These are phyloP conservation scores for Eustoma russellianum DNA, from an alignment of 257 asterid species.

Conservation along the genomic window DNA sequence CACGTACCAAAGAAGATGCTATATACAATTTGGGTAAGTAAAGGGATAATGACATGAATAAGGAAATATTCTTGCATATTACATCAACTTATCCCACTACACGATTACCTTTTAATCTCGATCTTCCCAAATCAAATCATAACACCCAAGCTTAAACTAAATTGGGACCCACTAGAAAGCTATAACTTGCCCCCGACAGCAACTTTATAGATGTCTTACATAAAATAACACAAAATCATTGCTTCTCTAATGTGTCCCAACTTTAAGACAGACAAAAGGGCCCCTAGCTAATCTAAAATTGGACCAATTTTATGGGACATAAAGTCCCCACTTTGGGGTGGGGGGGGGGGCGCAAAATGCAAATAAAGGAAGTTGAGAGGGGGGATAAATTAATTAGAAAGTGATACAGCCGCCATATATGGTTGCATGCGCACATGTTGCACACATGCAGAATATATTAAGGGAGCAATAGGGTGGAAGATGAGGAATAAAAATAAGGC, in stretches of 20 bases:
- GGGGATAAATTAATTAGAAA: slow-evolving; percentile 8
- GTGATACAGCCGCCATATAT: slow-evolving; percentile 74
- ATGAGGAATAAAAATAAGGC: slow-evolving; percentile 10
- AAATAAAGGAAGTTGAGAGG: slow-evolving; percentile 25
- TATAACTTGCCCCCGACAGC: slow-evolving; percentile 17
- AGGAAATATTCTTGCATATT: slow-evolving; percentile 13
- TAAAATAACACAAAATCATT: slow-evolving; percentile 17
- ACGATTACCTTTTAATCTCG: slow-evolving; percentile 17
- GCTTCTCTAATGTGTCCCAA: slow-evolving; percentile 36
- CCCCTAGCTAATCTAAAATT: slow-evolving; percentile 21
- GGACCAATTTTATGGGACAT: slow-evolving; percentile 29
- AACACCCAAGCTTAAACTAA: slow-evolving; percentile 4
- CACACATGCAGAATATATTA: slow-evolving; percentile 12
- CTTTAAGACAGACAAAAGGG: slow-evolving; percentile 34
- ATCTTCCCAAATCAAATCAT: slow-evolving; percentile 19
- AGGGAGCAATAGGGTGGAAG: background rate
- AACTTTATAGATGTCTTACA: slow-evolving; percentile 22
- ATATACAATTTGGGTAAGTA: slow-evolving; percentile 24
- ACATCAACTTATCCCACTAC: slow-evolving; percentile 10
- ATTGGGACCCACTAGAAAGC: slow-evolving; percentile 16
- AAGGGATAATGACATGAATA: slow-evolving; percentile 10
- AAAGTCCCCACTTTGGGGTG: too few relatives aligned
- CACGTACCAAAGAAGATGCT: slow-evolving; percentile 3
- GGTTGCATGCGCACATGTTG: slow-evolving; percentile 47
- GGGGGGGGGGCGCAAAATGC: slow-evolving; percentile 9